Conservation (phyloP, 371 early-diverging fungal species). For the Mucor piriformis region DNA sequence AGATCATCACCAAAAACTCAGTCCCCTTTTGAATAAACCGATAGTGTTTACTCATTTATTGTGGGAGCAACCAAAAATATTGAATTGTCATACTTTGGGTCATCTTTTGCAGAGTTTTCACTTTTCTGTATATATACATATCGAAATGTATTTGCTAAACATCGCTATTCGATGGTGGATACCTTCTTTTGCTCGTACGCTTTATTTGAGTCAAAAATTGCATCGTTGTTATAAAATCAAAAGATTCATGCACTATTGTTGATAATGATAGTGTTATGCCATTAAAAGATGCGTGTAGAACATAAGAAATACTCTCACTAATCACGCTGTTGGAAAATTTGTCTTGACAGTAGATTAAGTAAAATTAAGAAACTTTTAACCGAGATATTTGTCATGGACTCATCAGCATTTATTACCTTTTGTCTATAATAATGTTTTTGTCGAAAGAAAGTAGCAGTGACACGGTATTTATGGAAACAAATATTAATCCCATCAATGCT, state of each 20-base stretch:
- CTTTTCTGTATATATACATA: not conserved
- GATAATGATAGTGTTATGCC: slow-evolving; percentile 17
- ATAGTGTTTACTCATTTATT: slow-evolving; percentile 41
- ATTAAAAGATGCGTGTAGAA: slow-evolving; percentile 45
- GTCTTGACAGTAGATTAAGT: slow-evolving; percentile 26
- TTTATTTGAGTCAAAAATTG: slow-evolving; percentile 8
- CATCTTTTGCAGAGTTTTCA: not conserved
- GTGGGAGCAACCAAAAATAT: slow-evolving; percentile 38
- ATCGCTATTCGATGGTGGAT: not conserved
- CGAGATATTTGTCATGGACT: no score
- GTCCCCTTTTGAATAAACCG: slow-evolving; percentile 25
- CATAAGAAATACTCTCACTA: slow-evolving; percentile 42
- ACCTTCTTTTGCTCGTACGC: slow-evolving; percentile 1
- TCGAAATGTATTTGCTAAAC: slow-evolving; percentile 5
- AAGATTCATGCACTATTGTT: not conserved
- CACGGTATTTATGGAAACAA: no score
- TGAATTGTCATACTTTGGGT: slow-evolving; percentile 8
- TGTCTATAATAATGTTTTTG: not conserved
- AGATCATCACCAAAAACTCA: slow-evolving; percentile 35
- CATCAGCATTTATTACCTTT: not conserved
- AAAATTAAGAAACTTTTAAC: no score
- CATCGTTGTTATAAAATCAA: slow-evolving; percentile 7
- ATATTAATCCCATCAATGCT: no score
- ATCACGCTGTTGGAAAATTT: slow-evolving; percentile 55
- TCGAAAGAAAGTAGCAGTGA: no score